phyloP scores from a whole-genome alignment of 129 eudicot species.

The Dittrichia graveolens region DNA sequence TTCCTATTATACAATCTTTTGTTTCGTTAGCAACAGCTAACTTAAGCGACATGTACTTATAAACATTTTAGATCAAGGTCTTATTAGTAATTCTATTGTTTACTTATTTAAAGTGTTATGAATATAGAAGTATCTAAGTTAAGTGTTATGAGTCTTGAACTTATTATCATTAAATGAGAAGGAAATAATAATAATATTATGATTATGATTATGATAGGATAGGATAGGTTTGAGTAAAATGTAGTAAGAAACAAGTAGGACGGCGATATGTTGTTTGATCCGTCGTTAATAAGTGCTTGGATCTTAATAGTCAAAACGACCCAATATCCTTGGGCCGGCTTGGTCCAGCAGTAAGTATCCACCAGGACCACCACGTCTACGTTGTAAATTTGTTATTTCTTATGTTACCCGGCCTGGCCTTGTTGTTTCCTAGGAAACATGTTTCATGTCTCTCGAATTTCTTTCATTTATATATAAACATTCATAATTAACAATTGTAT shows the following conservation, averaged over 20 bases:
- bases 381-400: conserved; percentile 20
- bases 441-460: conserved; percentile 16
- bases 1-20: not conserved
- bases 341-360: conserved; percentile 35
- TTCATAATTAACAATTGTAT: not conserved
- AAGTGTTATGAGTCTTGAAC: too few relatives aligned
- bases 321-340: conserved; percentile 46
- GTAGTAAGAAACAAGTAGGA: conserved; percentile 22
- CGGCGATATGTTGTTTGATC: conserved; percentile 39
- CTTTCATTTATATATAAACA: not conserved
- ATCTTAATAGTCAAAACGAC: not conserved
- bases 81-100: too few relatives aligned
- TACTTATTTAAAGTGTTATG: too few relatives aligned
- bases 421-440: conserved; percentile 46
- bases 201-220: not conserved
- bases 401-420: conserved; percentile 1
- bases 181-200: too few relatives aligned
- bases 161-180: too few relatives aligned
- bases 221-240: too few relatives aligned
- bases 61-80: too few relatives aligned
- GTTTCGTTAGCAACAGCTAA: not conserved
- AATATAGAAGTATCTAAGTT: too few relatives aligned
- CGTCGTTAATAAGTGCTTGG: conserved; percentile 21
- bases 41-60: too few relatives aligned
- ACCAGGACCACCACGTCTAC: too few relatives aligned